These are phyloP conservation scores for Rhodotorula sp. DNA, from an alignment of 1,284 basidiomycete species.

Conservation along the genomic window DNA sequence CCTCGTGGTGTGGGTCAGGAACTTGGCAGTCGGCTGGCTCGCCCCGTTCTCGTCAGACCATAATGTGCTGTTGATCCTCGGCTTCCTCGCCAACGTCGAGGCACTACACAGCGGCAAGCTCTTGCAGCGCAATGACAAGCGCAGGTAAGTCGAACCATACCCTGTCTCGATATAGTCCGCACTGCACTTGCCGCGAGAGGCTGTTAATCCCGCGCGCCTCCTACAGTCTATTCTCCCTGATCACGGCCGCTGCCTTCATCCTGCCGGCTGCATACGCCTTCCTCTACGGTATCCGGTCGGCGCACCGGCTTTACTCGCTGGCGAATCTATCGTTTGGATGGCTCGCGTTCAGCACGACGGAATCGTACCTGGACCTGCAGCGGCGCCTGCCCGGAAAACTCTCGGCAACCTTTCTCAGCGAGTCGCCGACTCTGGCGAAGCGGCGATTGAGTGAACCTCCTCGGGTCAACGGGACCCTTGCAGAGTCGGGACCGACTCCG, in stretches of 20 bases:
- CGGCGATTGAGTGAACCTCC: not conserved
- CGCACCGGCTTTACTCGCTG: constrained; percentile 39
- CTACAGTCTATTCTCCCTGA: not conserved
- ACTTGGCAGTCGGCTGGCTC: constrained; percentile 52
- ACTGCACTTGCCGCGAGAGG: not conserved
- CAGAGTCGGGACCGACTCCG: no score
- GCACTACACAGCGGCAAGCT: constrained; percentile 36
- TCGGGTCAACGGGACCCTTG: not conserved
- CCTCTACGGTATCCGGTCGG: constrained; percentile 41
- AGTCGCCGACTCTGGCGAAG: not conserved
- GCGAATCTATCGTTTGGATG: constrained; percentile 38
- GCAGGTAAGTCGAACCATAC: not conserved
- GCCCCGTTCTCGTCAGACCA: constrained; percentile 49
- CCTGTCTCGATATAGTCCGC: no score
- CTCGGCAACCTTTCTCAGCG: not conserved
- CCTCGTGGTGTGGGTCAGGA: constrained; percentile 85
- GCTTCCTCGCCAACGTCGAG: constrained; percentile 47
- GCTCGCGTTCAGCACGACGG: constrained; percentile 32
- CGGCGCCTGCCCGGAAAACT: not conserved
- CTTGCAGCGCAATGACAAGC: constrained; percentile 6
- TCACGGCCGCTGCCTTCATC: constrained; percentile 13
- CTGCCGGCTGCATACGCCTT: constrained; percentile 21
- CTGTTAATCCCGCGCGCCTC: no score
- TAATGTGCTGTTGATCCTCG: constrained; percentile 46
- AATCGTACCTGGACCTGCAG: not conserved